These are phyloP conservation scores for Cystofilobasidium capitatum DNA, from an alignment of 768 basidiomycete genomes.

Conservation along the genomic window DNA sequence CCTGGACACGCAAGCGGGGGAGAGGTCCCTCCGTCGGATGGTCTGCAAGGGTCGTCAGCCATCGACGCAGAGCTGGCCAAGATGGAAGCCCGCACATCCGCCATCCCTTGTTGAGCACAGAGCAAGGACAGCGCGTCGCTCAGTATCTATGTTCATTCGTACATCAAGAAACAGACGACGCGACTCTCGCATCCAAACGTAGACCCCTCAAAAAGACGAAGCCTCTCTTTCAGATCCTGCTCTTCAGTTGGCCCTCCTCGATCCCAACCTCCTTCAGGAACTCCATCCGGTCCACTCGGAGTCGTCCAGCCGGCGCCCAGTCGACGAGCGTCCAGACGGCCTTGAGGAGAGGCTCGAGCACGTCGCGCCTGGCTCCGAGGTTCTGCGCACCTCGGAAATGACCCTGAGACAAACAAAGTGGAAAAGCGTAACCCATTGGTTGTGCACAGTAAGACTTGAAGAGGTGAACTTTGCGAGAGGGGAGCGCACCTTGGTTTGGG, in stretches of 20 bases:
- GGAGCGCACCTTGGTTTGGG: slow-evolving; percentile 1
- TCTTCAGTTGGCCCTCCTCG: background rate
- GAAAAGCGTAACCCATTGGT: no score
- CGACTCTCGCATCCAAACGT: no score
- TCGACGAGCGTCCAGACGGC: slow-evolving; percentile 9
- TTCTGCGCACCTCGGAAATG: slow-evolving; percentile 17
- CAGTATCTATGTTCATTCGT: no score
- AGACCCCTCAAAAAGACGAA: no score
- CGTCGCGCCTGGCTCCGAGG: background rate
- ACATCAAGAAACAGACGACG: no score
- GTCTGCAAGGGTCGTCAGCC: background rate
- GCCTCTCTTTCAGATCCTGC: background rate
- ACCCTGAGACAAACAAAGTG: slow-evolving; percentile 1
- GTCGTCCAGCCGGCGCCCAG: slow-evolving; percentile 3
- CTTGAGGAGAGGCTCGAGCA: background rate
- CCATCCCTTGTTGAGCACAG: no score
- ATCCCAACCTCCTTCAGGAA: background rate
- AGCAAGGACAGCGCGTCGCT: no score
- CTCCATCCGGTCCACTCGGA: slow-evolving; percentile 14
- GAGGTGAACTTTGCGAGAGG: no score
- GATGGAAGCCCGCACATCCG: background rate
- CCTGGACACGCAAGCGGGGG: background rate
- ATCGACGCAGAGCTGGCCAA: slow-evolving; percentile 1
- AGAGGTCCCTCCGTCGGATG: background rate
- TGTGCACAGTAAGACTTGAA: background rate